phyloP scores from a whole-genome alignment of 805 yeast genomes.

The Yarrowia sp. region DNA sequence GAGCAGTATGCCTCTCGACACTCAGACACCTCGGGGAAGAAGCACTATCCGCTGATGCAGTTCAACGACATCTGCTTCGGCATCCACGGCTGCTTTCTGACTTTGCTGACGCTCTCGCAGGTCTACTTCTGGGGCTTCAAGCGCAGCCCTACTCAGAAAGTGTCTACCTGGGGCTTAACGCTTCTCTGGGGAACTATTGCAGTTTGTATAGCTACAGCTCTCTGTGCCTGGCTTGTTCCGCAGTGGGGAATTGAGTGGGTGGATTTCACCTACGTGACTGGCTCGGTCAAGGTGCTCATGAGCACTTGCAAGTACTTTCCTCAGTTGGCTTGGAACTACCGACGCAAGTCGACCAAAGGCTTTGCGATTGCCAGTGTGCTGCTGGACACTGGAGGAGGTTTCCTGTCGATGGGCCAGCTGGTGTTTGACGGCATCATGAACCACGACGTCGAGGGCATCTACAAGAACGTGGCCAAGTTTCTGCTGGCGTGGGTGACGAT shows the following conservation, averaged over 20 bases:
- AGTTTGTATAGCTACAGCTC: background rate
- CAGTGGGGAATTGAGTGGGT: background rate
- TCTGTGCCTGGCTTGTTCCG: background rate
- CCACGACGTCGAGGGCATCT: background rate
- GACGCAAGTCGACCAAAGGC: slow-evolving; percentile 1
- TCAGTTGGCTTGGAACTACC: background rate
- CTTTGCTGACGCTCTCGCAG: background rate
- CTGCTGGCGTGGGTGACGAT: background rate
- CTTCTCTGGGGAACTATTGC: background rate
- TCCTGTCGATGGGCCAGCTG: background rate
- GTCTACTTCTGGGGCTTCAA: background rate
- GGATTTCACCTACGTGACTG: background rate
- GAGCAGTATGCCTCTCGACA: slow-evolving; percentile 40
- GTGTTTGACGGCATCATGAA: background rate
- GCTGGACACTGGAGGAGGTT: background rate
- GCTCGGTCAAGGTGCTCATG: background rate
- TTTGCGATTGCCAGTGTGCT: background rate
- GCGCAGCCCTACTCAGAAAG: background rate
- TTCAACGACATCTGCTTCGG: slow-evolving; percentile 47
- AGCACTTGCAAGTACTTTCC: slow-evolving; percentile 7
- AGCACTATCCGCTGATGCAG: slow-evolving; percentile 43
- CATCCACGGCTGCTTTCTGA: slow-evolving; percentile 38
- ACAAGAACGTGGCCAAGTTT: slow-evolving; percentile 2
- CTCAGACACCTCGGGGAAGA: background rate
- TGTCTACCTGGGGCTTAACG: background rate